Evolutionary conservation across 1,139 yeast species (phyloP), one percentile per base, ranked within the genome.

Genomic region (Scheffersomyces insectosa): DNA sequence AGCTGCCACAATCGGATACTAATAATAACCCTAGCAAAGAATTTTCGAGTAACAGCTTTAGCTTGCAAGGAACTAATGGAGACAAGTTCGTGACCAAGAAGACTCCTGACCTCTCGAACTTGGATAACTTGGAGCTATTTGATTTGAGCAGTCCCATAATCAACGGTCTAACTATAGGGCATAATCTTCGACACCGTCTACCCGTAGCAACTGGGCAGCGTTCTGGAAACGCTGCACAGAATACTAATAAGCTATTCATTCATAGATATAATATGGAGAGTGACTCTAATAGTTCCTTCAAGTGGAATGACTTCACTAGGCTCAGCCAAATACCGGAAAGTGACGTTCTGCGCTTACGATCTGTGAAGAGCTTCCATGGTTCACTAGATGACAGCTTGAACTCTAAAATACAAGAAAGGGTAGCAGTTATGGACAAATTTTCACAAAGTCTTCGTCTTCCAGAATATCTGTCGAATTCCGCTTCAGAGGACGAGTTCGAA

Each of bases 91-190:
- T 33, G 5, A 36, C 40, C 3, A 36, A 36, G 43, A 41, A 23
- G 27, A 44, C 50, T 9, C 51, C 48, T 3, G 54, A 44, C 11
- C 47, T 45, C 11, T 33, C 46, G 4, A 32, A 42, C 2, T 42
- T 47, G 9, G 57, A 50, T 15, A 46, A 55, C 31, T 50, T 63
- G 30, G 63, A 62, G 20, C 46, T 66, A 4, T 66, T 52, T 46
- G 75, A 68, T 37, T 48, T 65, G 8, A 60, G 55, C 40, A 66
- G 73, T 28, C 76, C 75, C 1, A 48, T 70, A 8, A 65, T 70
- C 11, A 70, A 66, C 47, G 75, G 76, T 0, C 51, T 70, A 15
- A 70, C 72, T 1, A 52, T 70, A 14, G 75, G 75, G 0, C 55
- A 57, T 13, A 63, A 60, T 45, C 43, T 62, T 27, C 46, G 62